Conservation (phyloP, 164 flowering plant genomes). For the Stephania cephalantha region DNA sequence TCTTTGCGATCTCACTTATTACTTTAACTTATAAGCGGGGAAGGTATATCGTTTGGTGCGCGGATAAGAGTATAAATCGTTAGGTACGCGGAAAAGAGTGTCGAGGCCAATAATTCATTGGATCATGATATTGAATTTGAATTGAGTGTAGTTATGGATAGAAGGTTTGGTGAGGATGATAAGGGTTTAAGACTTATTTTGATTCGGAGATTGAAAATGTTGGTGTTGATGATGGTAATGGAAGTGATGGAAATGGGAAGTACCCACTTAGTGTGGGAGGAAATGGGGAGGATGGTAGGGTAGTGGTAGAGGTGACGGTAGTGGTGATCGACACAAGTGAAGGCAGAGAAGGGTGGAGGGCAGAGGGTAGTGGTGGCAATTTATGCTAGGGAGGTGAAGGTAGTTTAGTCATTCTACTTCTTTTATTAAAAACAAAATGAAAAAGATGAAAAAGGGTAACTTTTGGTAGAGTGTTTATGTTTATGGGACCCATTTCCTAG, state of each 20-base stretch:
- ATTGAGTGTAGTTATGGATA: neutral
- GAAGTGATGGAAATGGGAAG: conserved; percentile 43
- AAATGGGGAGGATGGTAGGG: conserved; percentile 35
- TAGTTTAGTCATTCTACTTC: no score
- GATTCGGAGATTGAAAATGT: conserved; percentile 15
- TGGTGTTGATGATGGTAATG: conserved; percentile 15
- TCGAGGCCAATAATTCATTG: neutral
- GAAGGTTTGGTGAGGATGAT: neutral
- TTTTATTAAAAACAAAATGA: no score
- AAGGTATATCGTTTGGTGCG: neutral
- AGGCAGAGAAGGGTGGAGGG: no score
- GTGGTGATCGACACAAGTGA: no score
- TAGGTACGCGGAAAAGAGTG: neutral
- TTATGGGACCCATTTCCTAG: no score
- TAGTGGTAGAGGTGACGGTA: conserved; percentile 13
- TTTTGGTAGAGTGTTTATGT: no score
- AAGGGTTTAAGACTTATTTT: neutral
- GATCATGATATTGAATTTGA: neutral
- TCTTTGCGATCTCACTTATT: neutral
- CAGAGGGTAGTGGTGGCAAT: no score
- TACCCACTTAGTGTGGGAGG: conserved; percentile 31
- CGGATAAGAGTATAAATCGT: neutral
- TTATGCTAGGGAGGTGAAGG: no score
- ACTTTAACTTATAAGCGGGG: neutral
- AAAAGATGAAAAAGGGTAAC: no score